Evolutionary conservation across 768 basidiomycete species (phyloP), one percentile per base, ranked within the genome.

Genomic region (Kwoniella pini): DNA sequence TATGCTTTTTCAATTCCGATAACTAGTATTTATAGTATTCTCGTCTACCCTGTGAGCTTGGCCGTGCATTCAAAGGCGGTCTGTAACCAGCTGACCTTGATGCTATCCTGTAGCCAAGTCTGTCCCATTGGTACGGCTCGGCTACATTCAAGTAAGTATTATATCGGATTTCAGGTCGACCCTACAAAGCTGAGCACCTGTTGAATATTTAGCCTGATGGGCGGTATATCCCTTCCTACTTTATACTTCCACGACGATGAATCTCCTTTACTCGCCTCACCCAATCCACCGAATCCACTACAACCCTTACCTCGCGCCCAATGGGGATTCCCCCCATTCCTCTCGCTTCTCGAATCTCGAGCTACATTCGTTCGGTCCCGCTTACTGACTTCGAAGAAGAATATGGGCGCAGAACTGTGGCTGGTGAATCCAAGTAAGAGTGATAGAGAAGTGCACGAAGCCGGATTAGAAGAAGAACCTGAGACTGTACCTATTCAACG

Each of bases 161-260:
- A 50, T 24, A 42, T 26, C 13, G 26, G 30, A 33, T 4, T 3
- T 33, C 31, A 12, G 19, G 9, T 13, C 4, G 6, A 12, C 24
- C 30, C n/a, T n/a, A n/a, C n/a, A n/a, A n/a, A n/a, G n/a, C n/a
- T n/a, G n/a, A n/a, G n/a, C n/a, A n/a, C n/a, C n/a, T n/a, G n/a
- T n/a, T n/a, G n/a, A n/a, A n/a, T n/a, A n/a, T 36, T 36, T 28
- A 76, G 74, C 43, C 57, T 78, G 4, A 62, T 67, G 11, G 77
- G 75, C n/a, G 77, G 77, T n/a, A 48, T 78, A 11, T 74, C 92
- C 1, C 83, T 96, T 0, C 91, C 93, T 0, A 91, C 89, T 0
- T 84, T 99, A 2, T 86, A 93, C 78, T 98, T 98, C 78, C 96
- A 98, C 77, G 96, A 98, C 74, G 94, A 98, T 69, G 94, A 97